Evolutionary conservation across 2,329 filamentous ascomycete genomes (phyloP).

Genomic region (Ophiostoma fasciatum): DNA sequence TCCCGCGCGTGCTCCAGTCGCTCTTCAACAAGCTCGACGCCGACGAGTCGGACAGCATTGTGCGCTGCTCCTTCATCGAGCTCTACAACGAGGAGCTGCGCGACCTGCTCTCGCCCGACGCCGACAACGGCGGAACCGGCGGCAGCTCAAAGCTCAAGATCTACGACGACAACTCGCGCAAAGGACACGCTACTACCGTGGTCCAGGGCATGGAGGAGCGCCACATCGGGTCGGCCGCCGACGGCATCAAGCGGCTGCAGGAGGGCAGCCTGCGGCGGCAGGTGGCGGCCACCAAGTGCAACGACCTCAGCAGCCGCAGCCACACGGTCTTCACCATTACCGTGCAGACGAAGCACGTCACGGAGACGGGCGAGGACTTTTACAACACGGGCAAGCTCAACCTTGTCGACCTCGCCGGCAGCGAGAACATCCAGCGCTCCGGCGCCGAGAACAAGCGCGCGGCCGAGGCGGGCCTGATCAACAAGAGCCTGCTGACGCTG

Average conservation of each 20-base stretch:
- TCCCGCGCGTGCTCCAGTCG: slow-evolving; percentile 76
- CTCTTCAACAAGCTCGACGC: slow-evolving; percentile 74
- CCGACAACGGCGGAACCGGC: slow-evolving; percentile 42
- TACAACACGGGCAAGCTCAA: slow-evolving; percentile 89
- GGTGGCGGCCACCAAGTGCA: slow-evolving; percentile 99
- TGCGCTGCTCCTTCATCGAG: slow-evolving; percentile 98
- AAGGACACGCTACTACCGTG: slow-evolving; percentile 69
- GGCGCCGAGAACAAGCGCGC: slow-evolving; percentile 97
- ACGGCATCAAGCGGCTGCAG: slow-evolving; percentile 79
- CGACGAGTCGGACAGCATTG: slow-evolving; percentile 67
- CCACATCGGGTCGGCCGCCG: slow-evolving; percentile 70
- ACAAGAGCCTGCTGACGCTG: slow-evolving; percentile 89
- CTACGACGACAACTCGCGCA: slow-evolving; percentile 77
- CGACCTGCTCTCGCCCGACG: slow-evolving; percentile 72
- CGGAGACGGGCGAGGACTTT: slow-evolving; percentile 76
- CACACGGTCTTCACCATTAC: slow-evolving; percentile 97
- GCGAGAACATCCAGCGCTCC: slow-evolving; percentile 93
- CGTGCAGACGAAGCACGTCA: slow-evolving; percentile 68
- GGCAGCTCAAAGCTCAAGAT: slow-evolving; percentile 64
- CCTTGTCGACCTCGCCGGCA: slow-evolving; percentile 88
- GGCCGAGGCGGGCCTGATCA: slow-evolving; percentile 89
- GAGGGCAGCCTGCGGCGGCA: slow-evolving; percentile 85
- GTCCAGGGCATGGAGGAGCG: slow-evolving; percentile 98
- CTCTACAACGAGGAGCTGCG: slow-evolving; percentile 95
- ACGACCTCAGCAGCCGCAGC: slow-evolving; percentile 90